phyloP scores from a whole-genome alignment of 768 basidiomycete species.

The Lactarius trivialis region DNA sequence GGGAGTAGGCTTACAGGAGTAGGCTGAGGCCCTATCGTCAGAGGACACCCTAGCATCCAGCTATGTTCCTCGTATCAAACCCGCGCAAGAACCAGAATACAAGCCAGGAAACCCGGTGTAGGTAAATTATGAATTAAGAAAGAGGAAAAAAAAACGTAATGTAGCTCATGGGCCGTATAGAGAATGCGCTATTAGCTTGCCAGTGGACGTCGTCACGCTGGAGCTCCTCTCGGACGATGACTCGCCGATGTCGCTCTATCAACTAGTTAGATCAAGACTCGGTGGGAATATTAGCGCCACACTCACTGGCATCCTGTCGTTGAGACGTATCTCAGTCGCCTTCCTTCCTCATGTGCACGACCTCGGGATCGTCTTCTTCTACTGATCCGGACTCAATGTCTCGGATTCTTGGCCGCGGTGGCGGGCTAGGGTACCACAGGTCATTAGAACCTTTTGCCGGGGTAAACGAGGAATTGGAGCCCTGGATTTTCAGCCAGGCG shows the following conservation, averaged over 20 bases:
- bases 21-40: background rate
- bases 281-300: background rate
- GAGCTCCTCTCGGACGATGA: background rate
- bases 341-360: background rate
- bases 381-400: background rate
- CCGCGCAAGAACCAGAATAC: background rate
- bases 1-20: too few species aligned
- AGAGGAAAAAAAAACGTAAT: background rate
- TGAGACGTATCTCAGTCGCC: slow-evolving; percentile 6
- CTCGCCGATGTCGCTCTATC: background rate
- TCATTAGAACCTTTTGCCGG: slow-evolving; percentile 2
- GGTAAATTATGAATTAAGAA: background rate
- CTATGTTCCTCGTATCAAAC: background rate
- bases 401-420: background rate
- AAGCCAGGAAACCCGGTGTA: too few species aligned
- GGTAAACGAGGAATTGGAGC: background rate
- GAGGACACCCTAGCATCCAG: background rate
- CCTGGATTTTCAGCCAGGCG: background rate
- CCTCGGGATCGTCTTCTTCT: background rate
- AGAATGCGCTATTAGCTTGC: background rate
- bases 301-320: background rate
- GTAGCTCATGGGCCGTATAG: background rate
- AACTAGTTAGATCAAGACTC: background rate
- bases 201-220: background rate
- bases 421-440: background rate